Conservation (phyloP, 2,329 filamentous ascomycete genomes). For the Dothidotthia symphoricarpi region DNA sequence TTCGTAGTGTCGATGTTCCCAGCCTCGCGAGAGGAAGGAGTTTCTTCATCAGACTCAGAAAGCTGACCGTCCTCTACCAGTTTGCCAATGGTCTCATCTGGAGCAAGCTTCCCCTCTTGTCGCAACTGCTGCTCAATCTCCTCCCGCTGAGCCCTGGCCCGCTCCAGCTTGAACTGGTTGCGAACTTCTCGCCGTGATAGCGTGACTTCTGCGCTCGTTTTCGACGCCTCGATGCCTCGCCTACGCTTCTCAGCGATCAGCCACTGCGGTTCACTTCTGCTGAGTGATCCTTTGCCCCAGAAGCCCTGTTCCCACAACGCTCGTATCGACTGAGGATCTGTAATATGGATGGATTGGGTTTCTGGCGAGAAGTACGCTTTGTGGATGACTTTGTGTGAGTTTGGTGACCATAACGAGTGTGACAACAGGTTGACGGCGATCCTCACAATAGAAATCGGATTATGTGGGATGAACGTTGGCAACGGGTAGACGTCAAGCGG, state of each 20-base stretch:
- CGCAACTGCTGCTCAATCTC: conserved; percentile 71
- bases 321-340: conserved; percentile 69
- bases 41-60: conserved; percentile 5
- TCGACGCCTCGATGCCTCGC: conserved; percentile 60
- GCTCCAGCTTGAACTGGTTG: conserved; percentile 81
- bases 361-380: conserved; percentile 76
- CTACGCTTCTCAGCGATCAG: conserved; percentile 76
- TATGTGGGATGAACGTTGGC: conserved; percentile 85
- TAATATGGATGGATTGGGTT: conserved; percentile 81
- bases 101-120: conserved; percentile 49
- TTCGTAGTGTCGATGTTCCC: conserved; percentile 10
- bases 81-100: conserved; percentile 28
- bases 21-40: neutral
- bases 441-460: conserved; percentile 83
- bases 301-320: conserved; percentile 96
- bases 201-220: conserved; percentile 82
- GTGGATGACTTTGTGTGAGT: conserved; percentile 65
- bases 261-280: conserved; percentile 94
- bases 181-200: conserved; percentile 74
- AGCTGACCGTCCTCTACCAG: conserved; percentile 26
- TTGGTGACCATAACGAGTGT: conserved; percentile 65
- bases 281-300: conserved; percentile 90
- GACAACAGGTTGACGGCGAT: conserved; percentile 74
- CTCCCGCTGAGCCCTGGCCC: conserved; percentile 83
- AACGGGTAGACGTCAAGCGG: conserved; percentile 81